Conservation (phyloP, 139 green algal genomes). For the Chlorella sp. region DNA sequence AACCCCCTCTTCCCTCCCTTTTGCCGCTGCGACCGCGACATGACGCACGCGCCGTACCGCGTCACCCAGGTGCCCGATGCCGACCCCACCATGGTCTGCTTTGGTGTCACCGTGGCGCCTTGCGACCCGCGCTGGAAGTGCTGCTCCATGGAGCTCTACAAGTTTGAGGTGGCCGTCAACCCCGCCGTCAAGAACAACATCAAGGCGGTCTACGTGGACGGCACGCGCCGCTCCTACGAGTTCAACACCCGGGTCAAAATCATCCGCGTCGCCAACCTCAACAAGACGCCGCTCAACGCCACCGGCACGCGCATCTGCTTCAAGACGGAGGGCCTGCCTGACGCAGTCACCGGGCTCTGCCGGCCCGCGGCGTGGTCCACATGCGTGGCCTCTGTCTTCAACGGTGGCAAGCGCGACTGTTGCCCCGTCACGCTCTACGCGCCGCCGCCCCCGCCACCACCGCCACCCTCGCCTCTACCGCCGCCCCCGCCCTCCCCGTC, state of each 20-base stretch:
- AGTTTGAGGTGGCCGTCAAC: constrained; percentile 17
- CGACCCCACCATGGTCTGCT: constrained; percentile 1
- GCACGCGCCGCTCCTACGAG: constrained; percentile 2
- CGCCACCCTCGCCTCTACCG: background rate
- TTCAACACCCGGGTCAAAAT: constrained; percentile 9
- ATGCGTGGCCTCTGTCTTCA: constrained; percentile 16
- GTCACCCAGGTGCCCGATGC: background rate
- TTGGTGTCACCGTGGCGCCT: background rate
- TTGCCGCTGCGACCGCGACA: constrained; percentile 14
- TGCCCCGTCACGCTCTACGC: background rate
- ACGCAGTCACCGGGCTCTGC: constrained; percentile 5
- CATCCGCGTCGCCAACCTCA: constrained; percentile 7
- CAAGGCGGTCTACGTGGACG: constrained; percentile 6
- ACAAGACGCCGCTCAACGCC: background rate
- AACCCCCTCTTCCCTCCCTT: constrained; percentile 9
- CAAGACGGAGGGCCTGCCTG: background rate
- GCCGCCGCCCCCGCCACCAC: background rate
- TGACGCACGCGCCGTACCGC: constrained; percentile 10
- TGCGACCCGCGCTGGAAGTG: constrained; percentile 15
- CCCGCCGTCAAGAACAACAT: constrained; percentile 9
- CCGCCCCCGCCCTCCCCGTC: too few species aligned
- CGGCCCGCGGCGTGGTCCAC: background rate
- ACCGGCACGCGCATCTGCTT: constrained; percentile 17
- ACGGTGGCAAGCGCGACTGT: background rate
- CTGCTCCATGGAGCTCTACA: constrained; percentile 13